Evolutionary conservation across 2,329 filamentous ascomycete genomes (phyloP), one percentile per base, ranked within the genome.

Genomic region (Exophiala lecanii-corni): DNA sequence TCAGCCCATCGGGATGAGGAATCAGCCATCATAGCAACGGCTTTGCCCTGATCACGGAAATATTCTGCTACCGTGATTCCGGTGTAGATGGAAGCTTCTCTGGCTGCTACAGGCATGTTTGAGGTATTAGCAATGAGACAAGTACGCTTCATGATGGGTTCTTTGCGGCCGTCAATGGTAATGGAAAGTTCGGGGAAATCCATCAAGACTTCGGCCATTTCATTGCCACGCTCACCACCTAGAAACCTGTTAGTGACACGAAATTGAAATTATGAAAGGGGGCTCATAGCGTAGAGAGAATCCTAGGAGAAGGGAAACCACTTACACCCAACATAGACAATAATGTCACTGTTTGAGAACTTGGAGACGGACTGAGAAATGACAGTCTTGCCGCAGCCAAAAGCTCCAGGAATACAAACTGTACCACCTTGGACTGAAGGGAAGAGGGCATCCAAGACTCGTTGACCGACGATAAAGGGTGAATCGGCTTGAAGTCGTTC

Each of bases 161-260:
- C 92, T 70, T 91, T 84, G 63, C 91, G 88, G 59, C 92, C 92
- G 32, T 95, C 84, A 57, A 97, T 81, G 13, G 94, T 84, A 62
- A 98, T 98, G 36, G 86, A 86, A 55, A 98, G 86, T 78, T 97
- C 89, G 47, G 92, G 92, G 76, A 98, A 98, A 70, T 98, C 92
- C 86, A 96, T 97, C 78, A 98, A 78, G 57, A 98, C 92, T 78
- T 98, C 92, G 53, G 92, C 92, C 92, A 98, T 98, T 71, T 98
- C 92, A 64, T 98, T 98, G 57, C 92, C 92, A 59, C 92, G 86
- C 72, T 98, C 92, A 58, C 89, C 87, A 56, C 72, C 33, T 35
- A 18, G 9, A 20, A 18, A 38, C n/a, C 26, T 35, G 37, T 46
- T 18, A 49, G 40, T n/a, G n/a, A n/a, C n/a, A n/a, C n/a, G n/a